Evolutionary conservation across 495 filamentous ascomycete species (phyloP).

Genomic region (Penicillium psychrofluorescens): DNA sequence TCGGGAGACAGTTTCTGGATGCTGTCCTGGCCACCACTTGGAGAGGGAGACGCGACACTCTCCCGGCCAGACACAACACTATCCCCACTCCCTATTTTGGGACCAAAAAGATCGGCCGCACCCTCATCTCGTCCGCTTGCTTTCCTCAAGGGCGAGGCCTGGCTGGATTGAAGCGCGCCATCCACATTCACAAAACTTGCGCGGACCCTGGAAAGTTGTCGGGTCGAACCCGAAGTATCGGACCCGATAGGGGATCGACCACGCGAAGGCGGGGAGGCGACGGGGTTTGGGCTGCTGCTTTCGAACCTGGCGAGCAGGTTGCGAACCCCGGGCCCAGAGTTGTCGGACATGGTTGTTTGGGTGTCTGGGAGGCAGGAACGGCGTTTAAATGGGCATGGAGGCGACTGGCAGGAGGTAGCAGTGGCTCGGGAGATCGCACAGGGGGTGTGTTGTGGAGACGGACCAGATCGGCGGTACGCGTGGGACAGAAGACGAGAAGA

Average conservation of each 20-base stretch:
- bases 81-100: conserved; percentile 27
- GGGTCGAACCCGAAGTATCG: conserved; percentile 35
- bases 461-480: no score
- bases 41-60: conserved; percentile 21
- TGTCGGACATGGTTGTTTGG: conserved; percentile 37
- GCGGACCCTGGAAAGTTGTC: conserved; percentile 70
- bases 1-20: conserved; percentile 10
- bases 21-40: conserved; percentile 11
- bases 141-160: conserved; percentile 28
- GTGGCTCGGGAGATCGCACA: conserved; percentile 1
- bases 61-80: conserved; percentile 12
- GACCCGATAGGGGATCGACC: conserved; percentile 61
- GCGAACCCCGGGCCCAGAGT: conserved; percentile 45
- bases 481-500: background rate
- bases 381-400: conserved; percentile 9
- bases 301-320: conserved; percentile 89
- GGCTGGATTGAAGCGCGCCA: conserved; percentile 25
- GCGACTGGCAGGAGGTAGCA: conserved; percentile 6
- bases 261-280: conserved; percentile 58
- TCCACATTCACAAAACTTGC: conserved; percentile 82
- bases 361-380: background rate
- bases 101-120: conserved; percentile 18
- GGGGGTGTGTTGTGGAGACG: background rate
- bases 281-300: conserved; percentile 48
- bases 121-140: conserved; percentile 28